Base-by-base conservation (phyloP, 495 filamentous ascomycete genomes). In the Tuber indicum region DNA sequence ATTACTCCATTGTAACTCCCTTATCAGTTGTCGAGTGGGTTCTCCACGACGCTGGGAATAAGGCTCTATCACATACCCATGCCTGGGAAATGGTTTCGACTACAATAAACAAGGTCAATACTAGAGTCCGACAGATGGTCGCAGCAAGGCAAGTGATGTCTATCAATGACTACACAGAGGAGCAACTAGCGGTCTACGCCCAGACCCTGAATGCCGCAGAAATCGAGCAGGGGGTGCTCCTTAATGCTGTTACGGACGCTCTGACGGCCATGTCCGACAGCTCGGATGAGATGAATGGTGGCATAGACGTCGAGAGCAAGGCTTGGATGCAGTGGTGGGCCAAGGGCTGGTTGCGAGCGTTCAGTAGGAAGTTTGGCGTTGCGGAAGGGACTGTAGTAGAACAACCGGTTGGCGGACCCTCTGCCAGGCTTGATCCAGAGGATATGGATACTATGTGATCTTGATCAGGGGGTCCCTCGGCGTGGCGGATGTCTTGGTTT, bases 1-100 rank as follows among this genome's bases (percentile, higher is more conserved):
- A 99, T 84, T 99, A 98, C 86, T 94, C 92, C 49, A 96, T 99
- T 77, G 88, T 99, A 12, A 92, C 89, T 16, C 96, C 96, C 0
- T 84, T 88, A 47, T 89, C 89, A 44, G 94, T 99, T 66, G 87
- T 97, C 76, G 89, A 95, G 82, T 99, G 96, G 96, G 93, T 92
- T 1, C 85, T 98, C 5, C 85, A 88, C 44, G 88, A 91, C 76
- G 86, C 88, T 71, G 87, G 90, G 45, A 93, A 92, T 42, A 87
- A 89, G 41, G 88, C 90, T 1, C 90, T 99, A 26, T 87, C 91
- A 32, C 88, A 91, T 78, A 86, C 90, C 0, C 90, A 94, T 85
- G 86, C 94, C 10, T 98, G 92, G 86, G 96, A 99, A 85, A 91
- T 98, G 85, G 90, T 98, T 5, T 89, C 90, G 47, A 91, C 91